Base-by-base conservation (phyloP, 2,329 filamentous ascomycete species). In the Fusarium sp. region DNA sequence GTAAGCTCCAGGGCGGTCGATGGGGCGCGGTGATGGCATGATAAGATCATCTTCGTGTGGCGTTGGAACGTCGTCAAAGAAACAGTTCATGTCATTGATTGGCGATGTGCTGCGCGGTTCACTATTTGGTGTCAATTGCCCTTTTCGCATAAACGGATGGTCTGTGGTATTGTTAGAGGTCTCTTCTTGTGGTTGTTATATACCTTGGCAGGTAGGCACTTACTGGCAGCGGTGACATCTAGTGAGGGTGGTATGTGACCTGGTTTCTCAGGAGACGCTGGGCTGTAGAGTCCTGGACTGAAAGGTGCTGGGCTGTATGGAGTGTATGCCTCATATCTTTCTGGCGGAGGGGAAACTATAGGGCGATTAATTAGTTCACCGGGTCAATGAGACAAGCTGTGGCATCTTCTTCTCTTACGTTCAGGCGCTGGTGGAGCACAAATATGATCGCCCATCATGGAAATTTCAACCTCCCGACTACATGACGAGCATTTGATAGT, bases 401-500 rank as follows among this genome's bases (percentile, higher is more conserved):
- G 54, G 54, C 24, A 20, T 41, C 40, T 57, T 46, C 15, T 34
- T 74, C 77, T 75, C 78, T 71, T 80, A 84, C 87, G 78, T 75
- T 86, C 85, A 75, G 82, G 81, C 80, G 83, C 82, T 80, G 83
- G 77, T 65, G 82, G 77, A 62, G 80, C 79, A 80, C 94, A 97
- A 66, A 93, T 79, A 83, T 97, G 94, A 67, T 97, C 93, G 67
- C 93, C 93, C 91, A 97, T 92, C 79, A 90, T 84, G 43, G 92
- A 91, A 73, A 97, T 96, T 77, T 94, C 91, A 64, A 97, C 92
- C 75, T 94, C 88, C 43, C 84, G 80, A 43, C 89, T 88, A 78
- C 94, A 97, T 82, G 86, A 90, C 56, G 94, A 97, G 81, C 94
- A 97, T 85, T 95, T 97, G 81, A 97, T 92, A 25, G 90, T 90